Conservation (phyloP, 768 basidiomycete genomes). For the Tulasnella calospora region DNA sequence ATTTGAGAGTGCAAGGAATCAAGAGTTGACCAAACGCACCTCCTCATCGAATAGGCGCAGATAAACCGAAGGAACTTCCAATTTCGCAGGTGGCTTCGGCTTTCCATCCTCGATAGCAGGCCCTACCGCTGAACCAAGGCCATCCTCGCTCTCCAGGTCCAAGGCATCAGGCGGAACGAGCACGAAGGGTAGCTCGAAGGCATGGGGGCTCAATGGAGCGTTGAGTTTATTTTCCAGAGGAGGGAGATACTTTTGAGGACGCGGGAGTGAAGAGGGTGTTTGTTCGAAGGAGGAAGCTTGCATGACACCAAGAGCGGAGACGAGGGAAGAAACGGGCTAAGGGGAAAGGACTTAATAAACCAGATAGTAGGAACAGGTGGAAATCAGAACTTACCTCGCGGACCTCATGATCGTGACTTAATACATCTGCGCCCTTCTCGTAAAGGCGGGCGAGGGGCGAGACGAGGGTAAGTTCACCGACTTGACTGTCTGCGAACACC, state of each 20-base stretch:
- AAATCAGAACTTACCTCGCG: conserved; percentile 7
- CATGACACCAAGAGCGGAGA: conserved; percentile 7
- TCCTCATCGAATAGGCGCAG: conserved; percentile 60
- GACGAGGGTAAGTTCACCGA: conserved; percentile 58
- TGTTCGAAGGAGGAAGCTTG: conserved; percentile 26
- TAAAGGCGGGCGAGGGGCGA: conserved; percentile 56
- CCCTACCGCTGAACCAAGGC: conserved; percentile 18
- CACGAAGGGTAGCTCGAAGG: conserved; percentile 71
- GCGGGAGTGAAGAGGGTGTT: conserved; percentile 36
- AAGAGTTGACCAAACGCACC: conserved; percentile 35
- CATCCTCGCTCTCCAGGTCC: conserved; percentile 48
- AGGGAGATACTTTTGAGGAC: conserved; percentile 55
- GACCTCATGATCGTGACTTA: background rate
- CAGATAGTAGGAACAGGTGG: background rate
- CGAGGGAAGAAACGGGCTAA: conserved; percentile 16
- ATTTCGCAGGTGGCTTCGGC: conserved; percentile 60
- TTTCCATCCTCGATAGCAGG: conserved; percentile 5
- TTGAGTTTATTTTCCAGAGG: conserved; percentile 28
- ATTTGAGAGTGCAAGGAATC: background rate
- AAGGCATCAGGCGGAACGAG: conserved; percentile 85
- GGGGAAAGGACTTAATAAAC: background rate
- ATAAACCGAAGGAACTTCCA: conserved; percentile 75
- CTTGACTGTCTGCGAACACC: conserved; percentile 58
- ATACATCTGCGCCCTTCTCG: conserved; percentile 27
- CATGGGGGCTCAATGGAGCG: conserved; percentile 38